Evolutionary conservation across 2,329 filamentous ascomycete genomes (phyloP).

Genomic region (Monosporascus sp.): DNA sequence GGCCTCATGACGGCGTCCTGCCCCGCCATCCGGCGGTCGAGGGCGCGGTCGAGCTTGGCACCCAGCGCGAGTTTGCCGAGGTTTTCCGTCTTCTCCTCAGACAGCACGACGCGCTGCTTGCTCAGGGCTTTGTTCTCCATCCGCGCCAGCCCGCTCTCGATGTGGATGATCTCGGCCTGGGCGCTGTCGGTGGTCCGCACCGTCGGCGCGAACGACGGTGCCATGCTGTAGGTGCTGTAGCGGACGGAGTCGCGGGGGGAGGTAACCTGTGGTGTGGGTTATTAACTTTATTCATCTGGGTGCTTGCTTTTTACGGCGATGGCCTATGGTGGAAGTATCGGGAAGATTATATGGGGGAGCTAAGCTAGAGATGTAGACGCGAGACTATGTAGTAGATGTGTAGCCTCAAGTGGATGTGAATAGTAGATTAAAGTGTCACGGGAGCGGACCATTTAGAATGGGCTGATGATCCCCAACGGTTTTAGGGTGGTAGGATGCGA

Average conservation of each 20-base stretch:
- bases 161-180: slow-evolving; percentile 57
- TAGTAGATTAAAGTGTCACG: too few relatives aligned
- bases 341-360: too few relatives aligned
- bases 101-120: slow-evolving; percentile 75
- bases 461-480: too few relatives aligned
- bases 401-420: too few relatives aligned
- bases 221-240: slow-evolving; percentile 56
- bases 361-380: too few relatives aligned
- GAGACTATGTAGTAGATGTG: too few relatives aligned
- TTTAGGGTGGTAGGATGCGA: neutral
- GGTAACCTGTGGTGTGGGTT: slow-evolving; percentile 13
- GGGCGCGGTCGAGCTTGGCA: slow-evolving; percentile 83
- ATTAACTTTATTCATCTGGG: neutral
- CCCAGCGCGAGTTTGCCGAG: slow-evolving; percentile 82
- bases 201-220: slow-evolving; percentile 55
- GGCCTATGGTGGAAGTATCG: neutral
- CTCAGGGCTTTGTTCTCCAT: slow-evolving; percentile 84
- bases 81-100: slow-evolving; percentile 73
- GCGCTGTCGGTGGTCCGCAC: slow-evolving; percentile 49
- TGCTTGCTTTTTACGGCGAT: too few relatives aligned
- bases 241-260: slow-evolving; percentile 50
- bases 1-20: slow-evolving; percentile 84
- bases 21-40: slow-evolving; percentile 77
- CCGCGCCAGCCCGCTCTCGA: slow-evolving; percentile 74
- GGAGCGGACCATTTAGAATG: too few relatives aligned